Evolutionary conservation across 495 filamentous ascomycete genomes (phyloP).

Genomic region (Lepraria neglecta): DNA sequence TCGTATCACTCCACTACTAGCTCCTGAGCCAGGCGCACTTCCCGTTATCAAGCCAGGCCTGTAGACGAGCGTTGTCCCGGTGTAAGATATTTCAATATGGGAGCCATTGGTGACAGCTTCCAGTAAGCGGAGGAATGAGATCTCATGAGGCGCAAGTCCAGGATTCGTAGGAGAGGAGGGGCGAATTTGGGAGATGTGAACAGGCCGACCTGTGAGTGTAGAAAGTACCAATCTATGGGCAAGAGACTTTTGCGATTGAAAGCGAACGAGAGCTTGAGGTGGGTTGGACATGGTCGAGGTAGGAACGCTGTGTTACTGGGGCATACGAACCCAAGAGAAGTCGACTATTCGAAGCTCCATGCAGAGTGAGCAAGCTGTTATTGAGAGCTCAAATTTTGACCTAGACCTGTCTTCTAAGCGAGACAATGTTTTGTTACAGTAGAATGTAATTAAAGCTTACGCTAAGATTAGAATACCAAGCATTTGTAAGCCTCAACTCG

Average conservation of each 20-base stretch:
- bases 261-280: conserved; percentile 51
- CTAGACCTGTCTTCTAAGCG: too few species aligned
- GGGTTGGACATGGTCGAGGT: conserved; percentile 35
- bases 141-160: conserved; percentile 84
- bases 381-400: too few species aligned
- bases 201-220: conserved; percentile 79
- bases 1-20: conserved; percentile 63
- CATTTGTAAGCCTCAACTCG: neutral
- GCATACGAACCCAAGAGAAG: too few species aligned
- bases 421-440: too few species aligned
- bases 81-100: conserved; percentile 88
- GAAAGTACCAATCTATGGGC: conserved; percentile 79
- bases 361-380: too few species aligned
- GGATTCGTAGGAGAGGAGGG: conserved; percentile 73
- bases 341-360: too few species aligned
- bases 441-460: neutral
- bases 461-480: neutral
- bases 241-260: conserved; percentile 78
- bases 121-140: conserved; percentile 91
- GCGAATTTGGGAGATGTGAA: conserved; percentile 92
- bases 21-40: conserved; percentile 57
- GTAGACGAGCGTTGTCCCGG: conserved; percentile 85
- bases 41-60: conserved; percentile 88
- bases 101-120: conserved; percentile 94
- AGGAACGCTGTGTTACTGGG: neutral